phyloP scores from a whole-genome alignment of 2,329 filamentous ascomycete species.

The Trichophaea hybrida region DNA sequence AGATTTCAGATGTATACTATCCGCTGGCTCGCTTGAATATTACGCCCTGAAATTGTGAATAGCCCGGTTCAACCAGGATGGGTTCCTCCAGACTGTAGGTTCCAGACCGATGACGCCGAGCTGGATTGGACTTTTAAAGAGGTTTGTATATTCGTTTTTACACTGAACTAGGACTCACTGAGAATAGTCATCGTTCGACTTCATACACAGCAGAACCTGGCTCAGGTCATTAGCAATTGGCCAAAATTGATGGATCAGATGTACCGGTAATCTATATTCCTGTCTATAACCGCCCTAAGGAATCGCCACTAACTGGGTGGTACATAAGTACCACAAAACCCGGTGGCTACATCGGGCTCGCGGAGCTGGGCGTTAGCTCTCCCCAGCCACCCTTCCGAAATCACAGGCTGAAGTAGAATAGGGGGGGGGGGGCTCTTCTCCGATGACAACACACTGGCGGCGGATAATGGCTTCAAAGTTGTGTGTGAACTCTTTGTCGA shows the following conservation, averaged over 20 bases:
- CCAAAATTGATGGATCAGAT: conserved; percentile 35
- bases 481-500: conserved; percentile 6
- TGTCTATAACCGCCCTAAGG: no score
- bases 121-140: conserved; percentile 18
- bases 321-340: conserved; percentile 24
- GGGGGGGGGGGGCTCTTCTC: not conserved
- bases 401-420: not conserved
- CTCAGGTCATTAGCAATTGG: conserved; percentile 14
- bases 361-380: conserved; percentile 9
- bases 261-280: conserved; percentile 32
- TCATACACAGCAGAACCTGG: conserved; percentile 30
- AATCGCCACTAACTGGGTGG: no score
- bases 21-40: conserved; percentile 4
- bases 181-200: conserved; percentile 35
- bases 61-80: conserved; percentile 16
- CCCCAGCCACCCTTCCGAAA: no score
- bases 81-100: conserved; percentile 17
- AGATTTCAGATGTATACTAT: conserved; percentile 28
- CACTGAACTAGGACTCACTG: not conserved
- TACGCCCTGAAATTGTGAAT: no score
- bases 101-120: conserved; percentile 33
- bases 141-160: not conserved
- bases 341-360: conserved; percentile 20
- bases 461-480: conserved; percentile 3
- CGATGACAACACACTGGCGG: conserved; percentile 13